Percentiles rank a stretch among this genome's conserved stretches.
Conservation (phyloP, 1,284 basidiomycete genomes). For the Cutaneotrichosporon cutaneum region DNA sequence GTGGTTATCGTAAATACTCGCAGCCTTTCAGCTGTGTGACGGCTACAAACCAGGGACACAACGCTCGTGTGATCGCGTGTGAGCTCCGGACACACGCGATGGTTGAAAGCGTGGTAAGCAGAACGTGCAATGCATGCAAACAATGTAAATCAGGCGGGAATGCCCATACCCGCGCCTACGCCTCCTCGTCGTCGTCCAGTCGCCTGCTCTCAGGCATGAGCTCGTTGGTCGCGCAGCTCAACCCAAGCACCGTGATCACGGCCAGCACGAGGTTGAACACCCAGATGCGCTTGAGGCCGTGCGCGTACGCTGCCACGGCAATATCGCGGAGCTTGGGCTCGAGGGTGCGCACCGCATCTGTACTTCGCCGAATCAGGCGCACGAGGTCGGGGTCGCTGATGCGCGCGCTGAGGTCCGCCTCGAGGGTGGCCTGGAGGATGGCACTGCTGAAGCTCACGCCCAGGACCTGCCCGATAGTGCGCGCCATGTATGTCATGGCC, state of each 20-base stretch:
- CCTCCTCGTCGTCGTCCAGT: constrained; percentile 13
- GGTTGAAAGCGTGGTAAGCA: too few relatives aligned
- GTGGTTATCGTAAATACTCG: too few relatives aligned
- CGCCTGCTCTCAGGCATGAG: constrained; percentile 28
- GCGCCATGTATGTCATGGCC: constrained; percentile 83
- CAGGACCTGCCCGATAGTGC: constrained; percentile 87
- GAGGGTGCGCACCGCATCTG: constrained; percentile 71
- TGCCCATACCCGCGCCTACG: too few relatives aligned
- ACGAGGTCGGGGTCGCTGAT: constrained; percentile 67
- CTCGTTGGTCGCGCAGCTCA: constrained; percentile 37
- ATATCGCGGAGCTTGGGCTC: constrained; percentile 61
- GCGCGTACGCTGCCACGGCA: constrained; percentile 78
- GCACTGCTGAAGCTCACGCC: constrained; percentile 80
- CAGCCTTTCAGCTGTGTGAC: too few relatives aligned
- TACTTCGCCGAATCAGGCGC: constrained; percentile 68
- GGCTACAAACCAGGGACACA: too few relatives aligned
- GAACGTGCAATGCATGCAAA: too few relatives aligned
- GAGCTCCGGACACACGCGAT: too few relatives aligned
- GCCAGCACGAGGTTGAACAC: constrained; percentile 63
- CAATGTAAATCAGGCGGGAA: too few relatives aligned
- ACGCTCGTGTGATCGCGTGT: too few relatives aligned
- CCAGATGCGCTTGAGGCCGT: constrained; percentile 80
- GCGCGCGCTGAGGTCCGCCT: constrained; percentile 64
- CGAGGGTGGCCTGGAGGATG: constrained; percentile 70
- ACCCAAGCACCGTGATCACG: constrained; percentile 28